Base-by-base conservation (phyloP, 805 yeast genomes). In the Teunomyces cretensis region DNA sequence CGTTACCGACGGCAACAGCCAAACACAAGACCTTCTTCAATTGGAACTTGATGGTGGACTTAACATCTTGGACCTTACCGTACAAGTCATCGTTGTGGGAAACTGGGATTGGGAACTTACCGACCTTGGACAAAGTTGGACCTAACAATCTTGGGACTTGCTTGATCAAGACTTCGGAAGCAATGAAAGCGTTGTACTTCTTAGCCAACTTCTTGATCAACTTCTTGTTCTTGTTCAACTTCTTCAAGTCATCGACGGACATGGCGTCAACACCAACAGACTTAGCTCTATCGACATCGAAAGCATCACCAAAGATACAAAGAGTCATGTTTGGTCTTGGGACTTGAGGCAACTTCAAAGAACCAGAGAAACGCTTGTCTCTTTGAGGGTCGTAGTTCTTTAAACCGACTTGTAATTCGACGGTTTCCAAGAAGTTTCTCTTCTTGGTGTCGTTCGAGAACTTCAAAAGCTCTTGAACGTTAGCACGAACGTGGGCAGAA, bases 41-140 rank as follows among this genome's bases (percentile, higher is more conserved):
- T 83, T 94, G 99, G 96, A 94, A 94, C 88, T 92, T 94, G 84
- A 94, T 90, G 85, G 99, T 94, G 60, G 99, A 91, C 82, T 86
- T 91, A 68, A 94, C 98, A 73, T 94, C 99, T 67, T 80, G 84
- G 68, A 94, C 94, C 88, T 92, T 94, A 62, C 83, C 71, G 85
- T 88, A 88, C 74, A 94, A 84, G 76, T 94, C 99, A 75, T 94
- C 99, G 77, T 88, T 83, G 88, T 94, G 99, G 59, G 99, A 94
- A 67, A 94, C 99, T 80, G 99, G 99, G 76, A 98, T 92, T 78
- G 99, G 99, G 97, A 94, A 94, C 92, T 94, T 94, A 87, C 99
- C 99, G 73, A 97, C 98, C 88, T 94, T 94, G 64, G 99, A 94
- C 73, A 94, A 89, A 78, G 92, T 97, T 76, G 99, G 99, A 82